A percentile compares a stretch with the other conserved stretches of the same genome.
Conservation (phyloP, 495 filamentous ascomycete species). For the Pseudoneurospora amorphoporcata region DNA sequence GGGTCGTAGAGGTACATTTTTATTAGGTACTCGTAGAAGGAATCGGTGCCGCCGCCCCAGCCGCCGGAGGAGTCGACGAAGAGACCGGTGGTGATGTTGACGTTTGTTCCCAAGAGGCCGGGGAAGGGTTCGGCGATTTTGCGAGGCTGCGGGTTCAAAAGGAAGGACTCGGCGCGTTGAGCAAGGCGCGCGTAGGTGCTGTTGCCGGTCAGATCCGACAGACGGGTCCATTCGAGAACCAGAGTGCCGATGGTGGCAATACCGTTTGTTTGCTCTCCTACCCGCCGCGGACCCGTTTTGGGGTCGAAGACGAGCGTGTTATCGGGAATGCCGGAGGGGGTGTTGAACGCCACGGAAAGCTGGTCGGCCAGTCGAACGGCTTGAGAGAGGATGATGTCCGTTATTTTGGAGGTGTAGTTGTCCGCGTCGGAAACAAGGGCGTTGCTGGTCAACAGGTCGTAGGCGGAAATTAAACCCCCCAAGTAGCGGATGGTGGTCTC, state of each 20-base stretch:
- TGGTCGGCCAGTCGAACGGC: slow-evolving; percentile 58
- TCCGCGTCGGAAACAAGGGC: slow-evolving; percentile 33
- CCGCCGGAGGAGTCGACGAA: slow-evolving; percentile 60
- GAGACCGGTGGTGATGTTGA: slow-evolving; percentile 52
- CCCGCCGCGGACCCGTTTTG: slow-evolving; percentile 22
- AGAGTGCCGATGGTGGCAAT: slow-evolving; percentile 64
- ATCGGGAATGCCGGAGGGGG: slow-evolving; percentile 62
- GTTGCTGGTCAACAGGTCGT: slow-evolving; percentile 70
- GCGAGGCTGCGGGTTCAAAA: slow-evolving; percentile 53
- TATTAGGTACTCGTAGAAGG: slow-evolving; percentile 86
- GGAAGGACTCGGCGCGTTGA: slow-evolving; percentile 61
- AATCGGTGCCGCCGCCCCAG: slow-evolving; percentile 75
- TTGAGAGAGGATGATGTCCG: slow-evolving; percentile 53
- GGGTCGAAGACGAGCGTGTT: slow-evolving; percentile 57
- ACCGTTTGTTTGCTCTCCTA: slow-evolving; percentile 47
- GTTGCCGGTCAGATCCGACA: slow-evolving; percentile 68
- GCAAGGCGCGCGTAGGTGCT: slow-evolving; percentile 52
- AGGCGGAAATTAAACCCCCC: slow-evolving; percentile 68
- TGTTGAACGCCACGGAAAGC: slow-evolving; percentile 70
- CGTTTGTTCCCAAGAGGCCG: slow-evolving; percentile 60
- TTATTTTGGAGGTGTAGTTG: slow-evolving; percentile 28
- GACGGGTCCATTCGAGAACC: slow-evolving; percentile 75
- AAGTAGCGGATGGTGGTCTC: slow-evolving; percentile 89
- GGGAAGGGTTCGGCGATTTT: slow-evolving; percentile 59
- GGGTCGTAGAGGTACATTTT: slow-evolving; percentile 88